These are phyloP conservation scores for Amylostereum chailletii DNA, from an alignment of 1,284 basidiomycete species.

Conservation along the genomic window DNA sequence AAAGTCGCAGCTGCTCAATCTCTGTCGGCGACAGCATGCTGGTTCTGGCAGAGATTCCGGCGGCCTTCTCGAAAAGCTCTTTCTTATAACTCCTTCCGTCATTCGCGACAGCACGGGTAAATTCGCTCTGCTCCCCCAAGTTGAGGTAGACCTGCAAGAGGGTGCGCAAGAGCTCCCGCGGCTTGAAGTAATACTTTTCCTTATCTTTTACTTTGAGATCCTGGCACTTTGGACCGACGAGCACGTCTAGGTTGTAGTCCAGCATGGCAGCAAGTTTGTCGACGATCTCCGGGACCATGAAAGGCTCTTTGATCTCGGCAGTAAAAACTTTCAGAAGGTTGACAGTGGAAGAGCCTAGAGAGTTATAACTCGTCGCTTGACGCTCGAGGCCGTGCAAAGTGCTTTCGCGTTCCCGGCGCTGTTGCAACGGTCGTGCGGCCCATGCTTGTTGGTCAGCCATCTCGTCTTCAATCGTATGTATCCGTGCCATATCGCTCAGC, in stretches of 20 bases:
- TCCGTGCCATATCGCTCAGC: conserved; percentile 81
- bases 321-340: conserved; percentile 89
- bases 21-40: conserved; percentile 78
- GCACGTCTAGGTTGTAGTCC: conserved; percentile 87
- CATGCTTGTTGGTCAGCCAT: conserved; percentile 73
- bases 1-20: conserved; percentile 62
- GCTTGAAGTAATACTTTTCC: conserved; percentile 88
- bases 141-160: conserved; percentile 92
- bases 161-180: conserved; percentile 76
- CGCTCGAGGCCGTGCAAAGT: conserved; percentile 75
- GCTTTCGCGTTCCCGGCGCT: conserved; percentile 82
- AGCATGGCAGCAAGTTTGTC: conserved; percentile 95
- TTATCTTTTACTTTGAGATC: conserved; percentile 83
- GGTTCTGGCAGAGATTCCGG: conserved; percentile 57
- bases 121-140: conserved; percentile 72
- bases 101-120: conserved; percentile 83
- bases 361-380: conserved; percentile 79
- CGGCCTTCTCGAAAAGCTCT: conserved; percentile 79
- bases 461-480: conserved; percentile 79
- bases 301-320: conserved; percentile 84
- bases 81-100: conserved; percentile 91
- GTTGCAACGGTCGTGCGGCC: conserved; percentile 55
- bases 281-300: conserved; percentile 96
- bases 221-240: conserved; percentile 81
- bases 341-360: conserved; percentile 83